phyloP scores from a whole-genome alignment of 192 early-diverging fungal species.

The Coemansia umbellata region DNA sequence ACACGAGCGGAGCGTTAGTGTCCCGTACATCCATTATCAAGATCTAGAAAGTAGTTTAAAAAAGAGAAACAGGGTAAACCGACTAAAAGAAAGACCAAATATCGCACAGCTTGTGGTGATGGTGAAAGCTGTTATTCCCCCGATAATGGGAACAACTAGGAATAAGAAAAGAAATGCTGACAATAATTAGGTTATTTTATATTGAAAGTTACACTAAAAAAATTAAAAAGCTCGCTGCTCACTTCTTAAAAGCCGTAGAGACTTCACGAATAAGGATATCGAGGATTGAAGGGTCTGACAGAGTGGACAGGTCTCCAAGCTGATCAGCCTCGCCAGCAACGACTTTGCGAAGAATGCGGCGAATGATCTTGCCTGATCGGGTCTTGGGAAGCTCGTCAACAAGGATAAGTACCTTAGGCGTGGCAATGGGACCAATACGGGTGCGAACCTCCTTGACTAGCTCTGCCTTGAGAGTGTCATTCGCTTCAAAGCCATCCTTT shows the following conservation, averaged over 20 bases:
- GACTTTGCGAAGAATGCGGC: slow-evolving; percentile 91
- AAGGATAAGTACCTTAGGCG: slow-evolving; percentile 82
- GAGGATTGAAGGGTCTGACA: slow-evolving; percentile 76
- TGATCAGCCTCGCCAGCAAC: slow-evolving; percentile 78
- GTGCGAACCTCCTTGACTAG: slow-evolving; percentile 76
- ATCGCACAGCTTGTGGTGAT: background rate
- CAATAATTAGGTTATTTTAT: too few species aligned
- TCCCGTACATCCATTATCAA: too few species aligned
- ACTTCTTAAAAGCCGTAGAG: slow-evolving; percentile 19
- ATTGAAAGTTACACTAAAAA: too few species aligned
- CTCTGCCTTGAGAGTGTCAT: slow-evolving; percentile 54
- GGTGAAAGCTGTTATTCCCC: too few species aligned
- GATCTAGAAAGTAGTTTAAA: too few species aligned
- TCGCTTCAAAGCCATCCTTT: slow-evolving; percentile 60
- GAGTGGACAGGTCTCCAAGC: slow-evolving; percentile 83
- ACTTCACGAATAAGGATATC: slow-evolving; percentile 52
- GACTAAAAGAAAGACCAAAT: background rate
- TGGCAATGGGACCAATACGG: slow-evolving; percentile 91
- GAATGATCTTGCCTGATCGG: slow-evolving; percentile 94
- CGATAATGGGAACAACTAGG: too few species aligned
- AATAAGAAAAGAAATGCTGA: too few species aligned
- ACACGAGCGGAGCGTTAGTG: slow-evolving; percentile 29
- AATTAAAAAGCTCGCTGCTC: background rate
- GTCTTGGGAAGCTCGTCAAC: slow-evolving; percentile 93
- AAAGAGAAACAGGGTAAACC: too few species aligned